These are phyloP conservation scores for Pythium phragmiticola DNA, from an alignment of 352 stramenopile species.

Conservation along the genomic window DNA sequence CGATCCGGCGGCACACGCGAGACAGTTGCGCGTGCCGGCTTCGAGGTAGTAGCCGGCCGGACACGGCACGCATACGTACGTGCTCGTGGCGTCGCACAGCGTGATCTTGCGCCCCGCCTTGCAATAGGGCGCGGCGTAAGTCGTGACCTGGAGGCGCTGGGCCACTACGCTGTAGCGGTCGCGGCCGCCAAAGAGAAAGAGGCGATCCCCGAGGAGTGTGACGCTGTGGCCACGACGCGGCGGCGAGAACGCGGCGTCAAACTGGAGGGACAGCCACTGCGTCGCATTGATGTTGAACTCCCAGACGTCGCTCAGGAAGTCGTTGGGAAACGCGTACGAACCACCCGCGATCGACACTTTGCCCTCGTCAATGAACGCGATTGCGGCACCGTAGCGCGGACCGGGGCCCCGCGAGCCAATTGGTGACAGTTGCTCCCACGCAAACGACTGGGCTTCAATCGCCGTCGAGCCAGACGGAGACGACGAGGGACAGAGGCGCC, in stretches of 20 bases:
- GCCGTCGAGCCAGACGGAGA: not conserved
- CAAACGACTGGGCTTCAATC: conserved; percentile 46
- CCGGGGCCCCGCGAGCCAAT: conserved; percentile 45
- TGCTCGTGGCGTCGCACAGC: conserved; percentile 41
- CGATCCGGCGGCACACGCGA: conserved; percentile 40
- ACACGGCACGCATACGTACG: conserved; percentile 69
- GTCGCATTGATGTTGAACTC: conserved; percentile 68
- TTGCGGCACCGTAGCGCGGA: conserved; percentile 53
- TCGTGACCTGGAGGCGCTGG: conserved; percentile 49
- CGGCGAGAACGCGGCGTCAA: conserved; percentile 46
- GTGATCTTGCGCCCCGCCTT: conserved; percentile 48
- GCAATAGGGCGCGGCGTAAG: conserved; percentile 57
- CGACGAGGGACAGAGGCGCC: conserved; percentile 47
- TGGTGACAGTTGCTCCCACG: conserved; percentile 52
- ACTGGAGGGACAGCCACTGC: conserved; percentile 61
- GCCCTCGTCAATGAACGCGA: conserved; percentile 57
- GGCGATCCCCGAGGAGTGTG: conserved; percentile 36
- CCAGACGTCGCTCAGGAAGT: conserved; percentile 72
- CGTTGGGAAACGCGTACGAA: conserved; percentile 73
- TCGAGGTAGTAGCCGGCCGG: conserved; percentile 54
- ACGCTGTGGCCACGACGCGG: conserved; percentile 55
- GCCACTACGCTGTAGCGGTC: conserved; percentile 60
- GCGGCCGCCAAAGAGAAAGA: conserved; percentile 64
- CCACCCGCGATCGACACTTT: conserved; percentile 58
- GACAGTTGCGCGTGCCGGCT: conserved; percentile 51